Conservation (phyloP, 257 asterid genomes). For the Mitragyna speciosa region DNA sequence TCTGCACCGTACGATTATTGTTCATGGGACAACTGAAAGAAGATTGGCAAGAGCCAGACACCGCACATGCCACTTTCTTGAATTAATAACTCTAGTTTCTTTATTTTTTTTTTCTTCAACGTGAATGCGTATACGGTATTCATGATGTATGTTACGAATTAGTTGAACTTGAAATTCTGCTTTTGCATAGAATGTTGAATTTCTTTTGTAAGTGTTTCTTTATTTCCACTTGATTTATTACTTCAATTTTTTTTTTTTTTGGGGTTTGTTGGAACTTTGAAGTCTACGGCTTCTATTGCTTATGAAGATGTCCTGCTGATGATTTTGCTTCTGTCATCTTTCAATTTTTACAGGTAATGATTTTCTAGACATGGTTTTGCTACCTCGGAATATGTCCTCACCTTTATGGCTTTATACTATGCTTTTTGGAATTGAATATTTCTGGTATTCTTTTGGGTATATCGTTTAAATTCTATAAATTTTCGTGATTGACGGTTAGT, state of each 20-base stretch:
- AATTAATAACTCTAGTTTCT: not conserved
- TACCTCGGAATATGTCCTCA: not conserved
- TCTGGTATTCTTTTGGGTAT: not conserved
- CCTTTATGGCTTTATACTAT: not conserved
- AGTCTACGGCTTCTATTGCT: conserved; percentile 1
- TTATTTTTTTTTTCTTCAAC: not conserved
- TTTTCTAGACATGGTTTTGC: conserved; percentile 5
- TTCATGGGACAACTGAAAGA: conserved; percentile 2
- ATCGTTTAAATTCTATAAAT: not conserved
- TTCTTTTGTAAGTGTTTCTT: not conserved
- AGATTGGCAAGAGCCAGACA: conserved; percentile 10
- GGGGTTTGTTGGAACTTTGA: not conserved
- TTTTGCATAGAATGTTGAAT: not conserved
- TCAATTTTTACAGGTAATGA: conserved; percentile 3
- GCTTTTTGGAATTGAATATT: not conserved
- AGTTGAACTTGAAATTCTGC: not conserved
- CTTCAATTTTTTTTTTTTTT: not conserved
- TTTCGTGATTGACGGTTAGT: not conserved
- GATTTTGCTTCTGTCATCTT: conserved; percentile 6
- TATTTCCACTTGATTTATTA: not conserved
- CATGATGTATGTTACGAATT: not conserved
- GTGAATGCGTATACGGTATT: conserved; percentile 10
- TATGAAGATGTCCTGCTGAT: conserved; percentile 12
- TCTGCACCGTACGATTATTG: not conserved
- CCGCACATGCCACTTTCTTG: not conserved